Evolutionary conservation across 2,329 filamentous ascomycete genomes (phyloP).

Genomic region (Ophiostoma tasmaniense): DNA sequence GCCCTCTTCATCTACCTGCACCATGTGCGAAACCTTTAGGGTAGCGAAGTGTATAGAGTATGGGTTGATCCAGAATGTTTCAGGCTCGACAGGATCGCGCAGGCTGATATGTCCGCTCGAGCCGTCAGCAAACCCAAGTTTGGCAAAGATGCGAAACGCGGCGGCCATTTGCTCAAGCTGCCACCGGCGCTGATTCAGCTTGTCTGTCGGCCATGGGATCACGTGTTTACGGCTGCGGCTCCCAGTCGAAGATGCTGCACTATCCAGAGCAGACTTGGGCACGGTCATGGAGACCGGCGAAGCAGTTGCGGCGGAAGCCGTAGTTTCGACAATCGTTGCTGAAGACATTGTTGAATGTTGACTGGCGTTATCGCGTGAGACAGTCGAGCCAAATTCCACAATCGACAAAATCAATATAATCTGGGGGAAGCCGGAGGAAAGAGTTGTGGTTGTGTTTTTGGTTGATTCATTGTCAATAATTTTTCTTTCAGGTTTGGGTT

Average conservation of each 20-base stretch:
- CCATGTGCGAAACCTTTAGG: slow-evolving; percentile 49
- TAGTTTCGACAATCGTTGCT: background rate
- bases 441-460: background rate
- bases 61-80: slow-evolving; percentile 56
- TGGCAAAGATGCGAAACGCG: slow-evolving; percentile 53
- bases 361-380: background rate
- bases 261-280: background rate
- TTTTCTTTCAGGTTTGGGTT: background rate
- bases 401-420: background rate
- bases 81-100: slow-evolving; percentile 46
- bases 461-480: background rate
- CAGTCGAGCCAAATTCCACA: background rate
- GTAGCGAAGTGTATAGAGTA: slow-evolving; percentile 49
- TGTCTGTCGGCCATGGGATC: background rate
- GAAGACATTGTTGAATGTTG: background rate
- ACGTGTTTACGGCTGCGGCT: background rate
- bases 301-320: background rate
- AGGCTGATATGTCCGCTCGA: slow-evolving; percentile 55
- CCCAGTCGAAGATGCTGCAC: background rate
- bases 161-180: slow-evolving; percentile 41
- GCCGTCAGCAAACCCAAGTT: slow-evolving; percentile 52
- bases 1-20: slow-evolving; percentile 47
- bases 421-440: background rate
- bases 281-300: background rate
- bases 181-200: background rate